Conservation (phyloP, 371 early-diverging fungal species). For the Mucor piriformis region DNA sequence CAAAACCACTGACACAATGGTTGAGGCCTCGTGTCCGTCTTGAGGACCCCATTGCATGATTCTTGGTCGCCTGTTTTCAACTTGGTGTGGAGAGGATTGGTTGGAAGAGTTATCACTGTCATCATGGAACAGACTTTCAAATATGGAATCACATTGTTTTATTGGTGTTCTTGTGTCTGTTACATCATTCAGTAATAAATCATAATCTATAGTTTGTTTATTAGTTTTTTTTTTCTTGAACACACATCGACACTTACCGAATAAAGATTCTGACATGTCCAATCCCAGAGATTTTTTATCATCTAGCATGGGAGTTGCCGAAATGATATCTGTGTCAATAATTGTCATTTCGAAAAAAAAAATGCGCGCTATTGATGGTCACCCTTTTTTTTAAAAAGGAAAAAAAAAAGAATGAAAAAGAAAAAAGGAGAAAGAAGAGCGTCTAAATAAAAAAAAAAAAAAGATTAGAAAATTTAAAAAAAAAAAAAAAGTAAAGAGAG, state of each 20-base stretch:
- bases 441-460: not conserved
- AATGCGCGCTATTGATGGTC: too few species aligned
- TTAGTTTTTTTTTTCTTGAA: too few species aligned
- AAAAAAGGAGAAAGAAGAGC: not conserved
- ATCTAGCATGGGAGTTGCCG: slow-evolving; percentile 3
- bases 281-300: slow-evolving; percentile 9
- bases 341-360: slow-evolving; percentile 19
- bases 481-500: not conserved
- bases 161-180: not conserved
- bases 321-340: slow-evolving; percentile 14
- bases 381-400: not conserved
- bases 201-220: slow-evolving; percentile 10
- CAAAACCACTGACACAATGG: slow-evolving; percentile 9
- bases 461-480: too few species aligned
- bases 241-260: too few species aligned
- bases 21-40: slow-evolving; percentile 1
- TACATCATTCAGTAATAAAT: slow-evolving; percentile 11
- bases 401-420: not conserved
- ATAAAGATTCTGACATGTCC: slow-evolving; percentile 18
- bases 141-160: slow-evolving; percentile 3
- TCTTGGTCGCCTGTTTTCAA: slow-evolving; percentile 3
- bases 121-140: slow-evolving; percentile 3
- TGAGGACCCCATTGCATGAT: slow-evolving; percentile 24
- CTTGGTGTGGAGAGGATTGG: not conserved
- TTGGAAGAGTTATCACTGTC: not conserved